Base-by-base conservation (phyloP, 495 filamentous ascomycete genomes). In the Beverwykella pulmonaria region DNA sequence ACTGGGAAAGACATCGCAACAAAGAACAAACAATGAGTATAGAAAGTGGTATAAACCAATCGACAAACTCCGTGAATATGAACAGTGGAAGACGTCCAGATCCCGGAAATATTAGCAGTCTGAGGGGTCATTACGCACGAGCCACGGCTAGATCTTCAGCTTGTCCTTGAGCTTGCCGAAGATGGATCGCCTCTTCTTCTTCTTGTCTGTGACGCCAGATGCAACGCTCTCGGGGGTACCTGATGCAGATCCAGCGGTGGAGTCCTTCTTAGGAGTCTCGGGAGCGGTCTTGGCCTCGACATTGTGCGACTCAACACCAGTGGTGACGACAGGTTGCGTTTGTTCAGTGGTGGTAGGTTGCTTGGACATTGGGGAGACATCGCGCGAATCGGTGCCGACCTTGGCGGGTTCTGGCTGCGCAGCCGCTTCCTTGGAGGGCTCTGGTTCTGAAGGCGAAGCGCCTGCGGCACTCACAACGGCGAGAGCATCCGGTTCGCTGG, bases 121-220 rank as follows among this genome's bases (percentile, higher is more conserved):
- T 8, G 7, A 32, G 50, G 12, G 32, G 12, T 34, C 32, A 34
- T 34, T 34, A 12, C 32, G 32, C 32, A 6, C 12, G 32, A 12
- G 32, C n/a, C 5, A 12, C 32, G 17, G 17, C 15, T 44, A 44
- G 39, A 7, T 44, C 39, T 52, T 52, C 46, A 87, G 70, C 77
- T 81, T 87, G 55, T 80, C 80, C 80, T 85, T 87, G 49, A 89
- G 56, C 73, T 81, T 84, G 67, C 78, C 80, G 59, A 88, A 82
- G 63, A 89, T 77, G 66, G 81, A 78, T 56, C 75, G 81, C 59
- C 86, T 70, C 72, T 87, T 83, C 75, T 83, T 81, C 80, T 83
- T 88, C 82, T 83, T 85, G 20, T 71, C 65, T 17, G 61, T 76
- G 49, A 54, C 62, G 14, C 52, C 59, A 19, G 68, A 76, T 76